Evolutionary conservation across 768 basidiomycete species (phyloP).

Genomic region (Mycena kentingensis): DNA sequence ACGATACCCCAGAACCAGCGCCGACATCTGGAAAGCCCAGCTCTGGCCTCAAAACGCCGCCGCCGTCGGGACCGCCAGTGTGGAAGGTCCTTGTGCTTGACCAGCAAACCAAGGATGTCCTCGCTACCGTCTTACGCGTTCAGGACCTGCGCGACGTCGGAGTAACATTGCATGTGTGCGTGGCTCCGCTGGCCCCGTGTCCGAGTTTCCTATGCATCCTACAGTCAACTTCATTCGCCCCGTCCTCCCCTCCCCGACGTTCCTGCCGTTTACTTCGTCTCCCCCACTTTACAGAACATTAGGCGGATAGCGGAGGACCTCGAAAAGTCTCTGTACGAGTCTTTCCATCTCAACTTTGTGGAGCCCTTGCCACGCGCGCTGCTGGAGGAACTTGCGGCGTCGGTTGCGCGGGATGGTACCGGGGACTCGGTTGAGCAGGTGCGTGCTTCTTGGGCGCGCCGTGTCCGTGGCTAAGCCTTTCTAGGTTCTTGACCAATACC

Average conservation of each 20-base stretch:
- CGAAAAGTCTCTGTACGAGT: conserved; percentile 85
- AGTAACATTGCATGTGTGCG: conserved; percentile 96
- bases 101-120: conserved; percentile 92
- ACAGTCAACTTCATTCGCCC: conserved; percentile 85
- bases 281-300: conserved; percentile 85
- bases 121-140: conserved; percentile 93
- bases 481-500: conserved; percentile 93
- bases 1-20: conserved; percentile 54
- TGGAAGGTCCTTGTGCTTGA: conserved; percentile 98
- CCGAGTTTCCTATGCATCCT: conserved; percentile 5
- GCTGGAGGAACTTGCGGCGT: conserved; percentile 90
- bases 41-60: conserved; percentile 50
- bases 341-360: conserved; percentile 93
- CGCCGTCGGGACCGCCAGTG: conserved; percentile 69
- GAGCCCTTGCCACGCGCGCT: conserved; percentile 86
- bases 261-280: conserved; percentile 95
- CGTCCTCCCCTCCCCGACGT: conserved; percentile 93
- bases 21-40: conserved; percentile 41
- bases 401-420: conserved; percentile 82
- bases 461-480: conserved; percentile 6
- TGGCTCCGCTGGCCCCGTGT: conserved; percentile 17
- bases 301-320: conserved; percentile 92
- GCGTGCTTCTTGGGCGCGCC: conserved; percentile 20
- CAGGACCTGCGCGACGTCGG: conserved; percentile 97
- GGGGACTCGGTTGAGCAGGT: conserved; percentile 83